phyloP scores from a whole-genome alignment of 1,139 yeast genomes.

The Scheffersomyces illinoinensis region DNA sequence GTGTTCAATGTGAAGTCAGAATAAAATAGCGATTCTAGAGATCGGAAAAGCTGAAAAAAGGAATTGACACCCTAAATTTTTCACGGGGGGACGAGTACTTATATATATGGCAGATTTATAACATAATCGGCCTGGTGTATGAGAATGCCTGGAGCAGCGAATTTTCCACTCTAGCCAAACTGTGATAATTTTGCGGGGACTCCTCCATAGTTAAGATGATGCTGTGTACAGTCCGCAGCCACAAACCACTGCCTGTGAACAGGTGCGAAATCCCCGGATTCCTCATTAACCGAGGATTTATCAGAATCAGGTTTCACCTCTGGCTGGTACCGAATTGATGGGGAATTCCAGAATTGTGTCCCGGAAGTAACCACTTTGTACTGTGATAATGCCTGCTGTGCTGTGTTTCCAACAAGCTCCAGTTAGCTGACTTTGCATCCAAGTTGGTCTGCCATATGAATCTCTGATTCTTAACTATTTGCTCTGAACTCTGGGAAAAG shows the following conservation, averaged over 20 bases:
- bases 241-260: not conserved
- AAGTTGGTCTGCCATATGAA: not conserved
- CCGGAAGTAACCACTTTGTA: not conserved
- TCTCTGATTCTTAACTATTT: not conserved
- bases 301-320: not conserved
- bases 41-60: not conserved
- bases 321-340: not conserved
- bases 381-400: not conserved
- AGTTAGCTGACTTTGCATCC: not conserved
- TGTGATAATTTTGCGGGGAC: not conserved
- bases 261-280: not conserved
- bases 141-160: not conserved
- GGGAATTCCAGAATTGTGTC: not conserved
- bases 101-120: not conserved
- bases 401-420: not conserved
- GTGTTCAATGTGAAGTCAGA: not conserved
- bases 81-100: not conserved
- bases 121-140: not conserved
- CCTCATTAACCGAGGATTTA: not conserved
- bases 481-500: not conserved
- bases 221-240: not conserved
- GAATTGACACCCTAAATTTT: not conserved
- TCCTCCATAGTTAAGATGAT: not conserved
- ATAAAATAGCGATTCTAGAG: not conserved
- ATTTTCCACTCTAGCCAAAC: not conserved